Evolutionary conservation across 2,329 filamentous ascomycete species (phyloP).

Genomic region (Aureobasidium leucospermi): DNA sequence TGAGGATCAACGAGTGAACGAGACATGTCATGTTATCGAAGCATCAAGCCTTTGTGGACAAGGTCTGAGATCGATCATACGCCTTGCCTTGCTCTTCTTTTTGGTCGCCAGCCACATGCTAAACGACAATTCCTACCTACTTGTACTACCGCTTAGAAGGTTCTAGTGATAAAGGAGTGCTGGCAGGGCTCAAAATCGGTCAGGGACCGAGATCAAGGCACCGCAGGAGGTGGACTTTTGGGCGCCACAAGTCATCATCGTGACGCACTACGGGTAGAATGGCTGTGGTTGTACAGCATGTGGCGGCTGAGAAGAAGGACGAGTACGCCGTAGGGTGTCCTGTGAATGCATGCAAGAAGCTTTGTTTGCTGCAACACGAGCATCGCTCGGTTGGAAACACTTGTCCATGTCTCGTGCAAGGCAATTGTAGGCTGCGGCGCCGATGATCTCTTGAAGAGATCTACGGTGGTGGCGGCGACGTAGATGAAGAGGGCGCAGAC

Average conservation of each 20-base stretch:
- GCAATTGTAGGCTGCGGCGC: background rate
- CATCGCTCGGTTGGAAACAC: background rate
- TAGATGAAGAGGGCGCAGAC: conserved; percentile 5
- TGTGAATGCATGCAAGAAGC: background rate
- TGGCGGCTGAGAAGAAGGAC: background rate
- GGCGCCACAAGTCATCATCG: conserved; percentile 11
- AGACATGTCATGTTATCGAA: too few relatives aligned
- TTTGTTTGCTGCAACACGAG: conserved; percentile 9
- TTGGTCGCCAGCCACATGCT: background rate
- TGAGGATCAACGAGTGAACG: background rate
- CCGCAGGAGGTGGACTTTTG: background rate
- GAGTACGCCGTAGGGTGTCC: background rate
- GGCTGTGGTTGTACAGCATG: background rate
- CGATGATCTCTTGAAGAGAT: conserved; percentile 4
- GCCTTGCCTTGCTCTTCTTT: background rate
- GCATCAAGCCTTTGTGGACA: too few relatives aligned
- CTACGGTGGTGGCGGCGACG: background rate
- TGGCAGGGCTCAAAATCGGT: background rate
- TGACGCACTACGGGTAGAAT: background rate
- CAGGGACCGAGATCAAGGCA: conserved; percentile 7
- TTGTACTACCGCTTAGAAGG: background rate
- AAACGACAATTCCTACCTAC: background rate
- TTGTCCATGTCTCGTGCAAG: background rate
- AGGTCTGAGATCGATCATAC: too few relatives aligned
- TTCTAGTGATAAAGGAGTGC: background rate